These are phyloP conservation scores for Sporisorium sorghi DNA, from an alignment of 1,284 basidiomycete genomes.

Conservation along the genomic window DNA sequence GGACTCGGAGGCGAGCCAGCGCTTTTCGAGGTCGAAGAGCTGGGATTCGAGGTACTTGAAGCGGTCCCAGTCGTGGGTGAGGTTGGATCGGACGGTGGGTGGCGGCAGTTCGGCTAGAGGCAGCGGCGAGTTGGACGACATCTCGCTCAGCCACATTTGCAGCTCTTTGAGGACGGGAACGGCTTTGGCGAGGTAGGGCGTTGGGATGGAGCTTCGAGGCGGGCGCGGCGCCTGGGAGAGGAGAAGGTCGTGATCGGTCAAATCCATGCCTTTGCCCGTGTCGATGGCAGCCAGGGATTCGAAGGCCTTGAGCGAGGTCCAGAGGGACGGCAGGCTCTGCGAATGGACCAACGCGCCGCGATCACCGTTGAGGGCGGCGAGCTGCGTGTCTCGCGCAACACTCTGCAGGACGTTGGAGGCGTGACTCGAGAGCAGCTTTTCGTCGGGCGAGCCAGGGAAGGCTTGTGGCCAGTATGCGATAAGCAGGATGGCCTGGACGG, in stretches of 20 bases:
- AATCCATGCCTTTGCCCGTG: constrained; percentile 36
- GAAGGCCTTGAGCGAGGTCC: constrained; percentile 30
- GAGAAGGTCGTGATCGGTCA: constrained; percentile 37
- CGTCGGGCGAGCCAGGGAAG: constrained; percentile 40
- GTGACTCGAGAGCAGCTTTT: constrained; percentile 27
- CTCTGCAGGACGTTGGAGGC: constrained; percentile 31
- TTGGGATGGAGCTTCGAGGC: constrained; percentile 31
- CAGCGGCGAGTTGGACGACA: constrained; percentile 32
- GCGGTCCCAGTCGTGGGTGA: constrained; percentile 48
- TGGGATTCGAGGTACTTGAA: constrained; percentile 48
- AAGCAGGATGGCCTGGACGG: constrained; percentile 40
- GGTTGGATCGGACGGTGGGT: constrained; percentile 15
- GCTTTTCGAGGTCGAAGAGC: constrained; percentile 42
- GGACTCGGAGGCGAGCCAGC: constrained; percentile 38
- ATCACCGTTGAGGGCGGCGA: constrained; percentile 13
- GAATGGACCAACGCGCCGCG: constrained; percentile 15
- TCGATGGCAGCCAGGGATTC: constrained; percentile 42
- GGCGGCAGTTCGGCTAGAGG: constrained; percentile 21
- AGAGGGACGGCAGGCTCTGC: constrained; percentile 25
- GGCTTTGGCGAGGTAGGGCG: constrained; percentile 24
- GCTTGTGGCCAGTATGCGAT: constrained; percentile 50
- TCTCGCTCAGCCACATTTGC: constrained; percentile 37
- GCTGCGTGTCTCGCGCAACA: constrained; percentile 12
- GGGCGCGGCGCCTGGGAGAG: constrained; percentile 33
- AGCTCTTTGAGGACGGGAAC: constrained; percentile 32